Conservation (phyloP, 164 flowering plant genomes). For the Hamamelis virginiana region DNA sequence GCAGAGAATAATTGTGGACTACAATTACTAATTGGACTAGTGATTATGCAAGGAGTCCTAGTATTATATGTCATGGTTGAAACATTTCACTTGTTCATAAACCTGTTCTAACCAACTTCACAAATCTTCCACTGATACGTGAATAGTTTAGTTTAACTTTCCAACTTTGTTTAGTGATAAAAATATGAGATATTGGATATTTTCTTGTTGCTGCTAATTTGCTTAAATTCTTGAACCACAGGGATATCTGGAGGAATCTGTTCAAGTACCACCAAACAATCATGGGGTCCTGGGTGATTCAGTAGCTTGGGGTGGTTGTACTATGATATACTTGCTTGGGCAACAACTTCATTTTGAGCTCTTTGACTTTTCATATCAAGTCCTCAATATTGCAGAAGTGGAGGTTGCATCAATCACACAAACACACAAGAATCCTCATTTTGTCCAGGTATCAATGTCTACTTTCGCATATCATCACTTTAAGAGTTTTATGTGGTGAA, state of each 20-base stretch:
- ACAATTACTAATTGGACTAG: too few relatives aligned
- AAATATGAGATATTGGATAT: background rate
- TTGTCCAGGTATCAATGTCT: slow-evolving; percentile 50
- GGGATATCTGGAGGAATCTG: slow-evolving; percentile 81
- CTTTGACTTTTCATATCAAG: slow-evolving; percentile 95
- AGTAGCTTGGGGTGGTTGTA: slow-evolving; percentile 98
- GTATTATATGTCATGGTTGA: too few relatives aligned
- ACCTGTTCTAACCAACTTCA: background rate
- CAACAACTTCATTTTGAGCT: slow-evolving; percentile 96
- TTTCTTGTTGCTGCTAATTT: slow-evolving; percentile 6
- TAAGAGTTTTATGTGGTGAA: too few relatives aligned
- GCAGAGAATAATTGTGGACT: too few relatives aligned
- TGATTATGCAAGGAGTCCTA: too few relatives aligned
- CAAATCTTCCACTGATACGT: background rate
- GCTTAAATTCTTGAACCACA: slow-evolving; percentile 19
- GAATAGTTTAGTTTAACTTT: background rate
- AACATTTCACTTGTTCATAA: too few relatives aligned
- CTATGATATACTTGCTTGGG: slow-evolving; percentile 90
- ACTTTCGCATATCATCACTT: background rate
- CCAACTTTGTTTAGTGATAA: background rate
- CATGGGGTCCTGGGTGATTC: slow-evolving; percentile 84
- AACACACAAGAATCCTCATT: slow-evolving; percentile 45
- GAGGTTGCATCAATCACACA: slow-evolving; percentile 51
- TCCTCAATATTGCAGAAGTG: slow-evolving; percentile 92
- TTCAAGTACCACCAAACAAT: slow-evolving; percentile 41